Evolutionary conservation across 2,329 filamentous ascomycete species (phyloP), one percentile per base, ranked within the genome.

Genomic region (Plenodomus tracheiphilus): DNA sequence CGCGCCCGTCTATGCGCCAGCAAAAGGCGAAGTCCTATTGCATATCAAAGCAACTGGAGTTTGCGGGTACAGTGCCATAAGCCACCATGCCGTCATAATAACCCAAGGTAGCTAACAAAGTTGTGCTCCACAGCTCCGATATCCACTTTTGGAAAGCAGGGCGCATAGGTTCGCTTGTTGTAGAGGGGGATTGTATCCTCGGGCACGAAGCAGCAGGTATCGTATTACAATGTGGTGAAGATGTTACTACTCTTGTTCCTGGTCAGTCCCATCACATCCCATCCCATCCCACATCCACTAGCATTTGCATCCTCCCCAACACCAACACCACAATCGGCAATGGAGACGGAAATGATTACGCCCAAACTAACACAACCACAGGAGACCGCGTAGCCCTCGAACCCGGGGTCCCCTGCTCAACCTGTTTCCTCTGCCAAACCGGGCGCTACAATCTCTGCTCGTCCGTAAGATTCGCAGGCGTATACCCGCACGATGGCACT

Each of bases 81-180:
- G n/a, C n/a, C n/a, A n/a, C n/a, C n/a, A n/a, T n/a, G n/a, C n/a
- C n/a, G n/a, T n/a, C n/a, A n/a, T n/a, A n/a, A n/a, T n/a, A n/a
- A n/a, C n/a, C n/a, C n/a, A n/a, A n/a, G n/a, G n/a, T n/a, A n/a
- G n/a, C n/a, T n/a, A n/a, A n/a, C n/a, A n/a, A n/a, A n/a, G n/a
- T n/a, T n/a, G n/a, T n/a, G n/a, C n/a, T n/a, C n/a, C 8, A 8
- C 49, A 83, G 81, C 35, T 87, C 84, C 1, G 85, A 88, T 59
- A 80, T 88, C 54, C 85, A 88, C 64, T 85, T 87, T 58, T 88
- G 85, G 85, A 84, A 84, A 59, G 74, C 77, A 0, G 85, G 85
- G 19, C 73, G 79, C 11, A 88, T 88, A 59, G 85, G 86, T 2
- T 77, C 79, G 2, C 75, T 88, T 2, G 77, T 83, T 1, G 80